These are phyloP conservation scores for Paraconiothyrium brasiliense DNA, from an alignment of 2,329 filamentous ascomycete genomes.

Conservation along the genomic window DNA sequence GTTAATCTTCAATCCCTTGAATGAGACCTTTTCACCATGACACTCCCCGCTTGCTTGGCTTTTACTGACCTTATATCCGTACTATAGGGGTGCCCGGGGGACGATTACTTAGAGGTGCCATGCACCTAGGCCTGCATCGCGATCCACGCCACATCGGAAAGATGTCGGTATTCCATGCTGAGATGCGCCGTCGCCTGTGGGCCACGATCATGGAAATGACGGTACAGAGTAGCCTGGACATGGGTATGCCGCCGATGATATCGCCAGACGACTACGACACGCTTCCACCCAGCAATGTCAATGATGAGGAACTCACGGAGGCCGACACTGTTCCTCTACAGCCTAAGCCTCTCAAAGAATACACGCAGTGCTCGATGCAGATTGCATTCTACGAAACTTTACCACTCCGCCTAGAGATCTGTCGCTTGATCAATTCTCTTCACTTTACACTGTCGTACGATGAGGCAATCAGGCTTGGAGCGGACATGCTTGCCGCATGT, in stretches of 20 bases:
- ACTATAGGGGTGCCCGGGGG: slow-evolving; percentile 47
- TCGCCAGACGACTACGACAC: slow-evolving; percentile 51
- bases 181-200: slow-evolving; percentile 50
- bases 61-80: not conserved
- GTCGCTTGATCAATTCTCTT: slow-evolving; percentile 44
- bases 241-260: slow-evolving; percentile 50
- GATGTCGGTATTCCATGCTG: slow-evolving; percentile 46
- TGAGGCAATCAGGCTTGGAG: slow-evolving; percentile 37
- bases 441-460: slow-evolving; percentile 42
- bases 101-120: slow-evolving; percentile 49
- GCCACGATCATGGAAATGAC: slow-evolving; percentile 47
- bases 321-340: slow-evolving; percentile 32
- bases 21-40: not conserved
- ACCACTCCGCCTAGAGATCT: slow-evolving; percentile 48
- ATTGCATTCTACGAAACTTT: slow-evolving; percentile 48
- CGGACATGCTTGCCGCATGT: slow-evolving; percentile 36
- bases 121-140: slow-evolving; percentile 54
- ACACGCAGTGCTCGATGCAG: slow-evolving; percentile 50
- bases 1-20: not conserved
- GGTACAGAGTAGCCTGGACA: slow-evolving; percentile 49
- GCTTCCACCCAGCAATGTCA: slow-evolving; percentile 48
- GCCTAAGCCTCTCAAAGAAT: slow-evolving; percentile 31
- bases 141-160: slow-evolving; percentile 50
- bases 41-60: not conserved
- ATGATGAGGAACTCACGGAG: slow-evolving; percentile 51